Evolutionary conservation across 305 asterid species (phyloP).

Genomic region (Striga hermonthica): DNA sequence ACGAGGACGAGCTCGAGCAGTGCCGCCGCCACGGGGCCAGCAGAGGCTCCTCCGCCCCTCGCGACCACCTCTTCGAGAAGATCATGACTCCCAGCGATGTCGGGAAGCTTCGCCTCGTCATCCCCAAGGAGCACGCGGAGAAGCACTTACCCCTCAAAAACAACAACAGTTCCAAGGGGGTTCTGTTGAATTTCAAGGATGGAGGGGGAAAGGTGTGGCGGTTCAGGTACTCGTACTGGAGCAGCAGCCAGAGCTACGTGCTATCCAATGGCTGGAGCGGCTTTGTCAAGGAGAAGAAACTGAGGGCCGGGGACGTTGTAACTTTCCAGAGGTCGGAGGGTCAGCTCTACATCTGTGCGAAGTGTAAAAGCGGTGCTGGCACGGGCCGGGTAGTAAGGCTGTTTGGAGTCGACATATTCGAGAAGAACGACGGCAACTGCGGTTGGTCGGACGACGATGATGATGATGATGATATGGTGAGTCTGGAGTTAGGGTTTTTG

Average conservation of each 20-base stretch:
- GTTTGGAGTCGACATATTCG: constrained; percentile 73
- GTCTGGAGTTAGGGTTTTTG: no score
- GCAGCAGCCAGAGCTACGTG: constrained; percentile 83
- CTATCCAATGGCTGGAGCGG: constrained; percentile 86
- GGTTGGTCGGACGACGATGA: no score
- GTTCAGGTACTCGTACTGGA: constrained; percentile 82
- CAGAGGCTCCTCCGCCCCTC: constrained; percentile 32
- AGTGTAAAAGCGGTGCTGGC: constrained; percentile 44
- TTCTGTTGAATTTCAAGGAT: constrained; percentile 68
- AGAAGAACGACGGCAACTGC: constrained; percentile 28
- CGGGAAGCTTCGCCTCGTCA: constrained; percentile 76
- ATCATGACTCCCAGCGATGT: constrained; percentile 89
- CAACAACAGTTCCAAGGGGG: constrained; percentile 46
- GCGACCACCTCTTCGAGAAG: constrained; percentile 71
- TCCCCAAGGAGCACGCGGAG: constrained; percentile 84
- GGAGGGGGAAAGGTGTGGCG: constrained; percentile 74
- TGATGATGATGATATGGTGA: no score
- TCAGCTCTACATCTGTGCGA: constrained; percentile 48
- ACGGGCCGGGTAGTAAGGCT: constrained; percentile 45
- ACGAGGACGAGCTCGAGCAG: constrained; percentile 72
- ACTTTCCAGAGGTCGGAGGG: constrained; percentile 57
- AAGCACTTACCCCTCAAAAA: constrained; percentile 67
- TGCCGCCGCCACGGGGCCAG: constrained; percentile 43
- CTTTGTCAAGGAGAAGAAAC: constrained; percentile 69
- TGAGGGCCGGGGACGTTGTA: constrained; percentile 73